Conservation (phyloP, 2,329 filamentous ascomycete species). For the Madurella fahalii region DNA sequence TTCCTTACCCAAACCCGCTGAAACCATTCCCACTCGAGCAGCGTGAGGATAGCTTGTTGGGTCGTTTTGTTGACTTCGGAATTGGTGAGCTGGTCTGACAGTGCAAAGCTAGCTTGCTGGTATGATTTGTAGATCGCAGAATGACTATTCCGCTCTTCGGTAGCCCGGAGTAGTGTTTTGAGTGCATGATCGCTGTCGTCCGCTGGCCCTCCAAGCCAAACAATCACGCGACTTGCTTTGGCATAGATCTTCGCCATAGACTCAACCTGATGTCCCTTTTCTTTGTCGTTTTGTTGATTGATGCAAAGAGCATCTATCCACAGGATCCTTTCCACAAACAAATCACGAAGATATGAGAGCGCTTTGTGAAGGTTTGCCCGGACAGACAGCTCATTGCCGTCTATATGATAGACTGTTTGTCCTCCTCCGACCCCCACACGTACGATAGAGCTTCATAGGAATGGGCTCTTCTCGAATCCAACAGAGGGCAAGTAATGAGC, state of each 20-base stretch:
- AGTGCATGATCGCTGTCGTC: neutral
- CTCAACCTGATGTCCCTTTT: neutral
- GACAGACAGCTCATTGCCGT: neutral
- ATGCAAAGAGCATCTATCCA: constrained; percentile 2
- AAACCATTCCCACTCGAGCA: neutral
- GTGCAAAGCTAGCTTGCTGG: neutral
- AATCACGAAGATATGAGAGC: neutral
- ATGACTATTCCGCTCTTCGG: no score
- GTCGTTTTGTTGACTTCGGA: neutral
- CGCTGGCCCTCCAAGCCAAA: constrained; percentile 3
- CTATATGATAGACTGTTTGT: neutral
- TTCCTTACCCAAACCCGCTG: constrained; percentile 1
- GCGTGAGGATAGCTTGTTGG: neutral
- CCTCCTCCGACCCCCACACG: neutral
- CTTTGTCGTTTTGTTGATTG: neutral
- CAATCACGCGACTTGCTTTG: neutral
- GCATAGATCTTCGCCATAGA: constrained; percentile 4
- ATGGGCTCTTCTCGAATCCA: neutral
- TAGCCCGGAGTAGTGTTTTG: neutral
- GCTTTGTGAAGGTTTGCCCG: neutral
- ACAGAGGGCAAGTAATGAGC: neutral
- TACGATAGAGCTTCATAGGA: neutral
- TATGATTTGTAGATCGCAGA: no score
- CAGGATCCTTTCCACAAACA: neutral
- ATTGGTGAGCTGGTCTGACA: neutral